phyloP scores from a whole-genome alignment of 1,284 basidiomycete species.

The Rhodotorula sp. region DNA sequence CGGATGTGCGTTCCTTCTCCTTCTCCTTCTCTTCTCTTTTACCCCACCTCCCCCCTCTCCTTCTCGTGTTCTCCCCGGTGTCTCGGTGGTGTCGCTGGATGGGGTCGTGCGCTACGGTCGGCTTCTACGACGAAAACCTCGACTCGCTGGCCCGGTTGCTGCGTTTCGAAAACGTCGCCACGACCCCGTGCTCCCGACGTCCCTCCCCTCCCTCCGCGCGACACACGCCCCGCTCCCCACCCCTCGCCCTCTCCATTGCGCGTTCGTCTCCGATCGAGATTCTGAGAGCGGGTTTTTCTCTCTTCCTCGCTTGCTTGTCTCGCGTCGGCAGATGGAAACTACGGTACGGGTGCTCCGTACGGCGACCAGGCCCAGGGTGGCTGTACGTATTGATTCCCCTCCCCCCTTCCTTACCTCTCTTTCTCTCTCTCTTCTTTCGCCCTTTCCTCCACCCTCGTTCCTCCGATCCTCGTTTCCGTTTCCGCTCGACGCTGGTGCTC shows the following conservation, averaged over 20 bases:
- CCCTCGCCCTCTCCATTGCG: neutral
- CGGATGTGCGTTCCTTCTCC: slow-evolving; percentile 15
- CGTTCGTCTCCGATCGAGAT: neutral
- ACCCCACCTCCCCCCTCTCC: neutral
- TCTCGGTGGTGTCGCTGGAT: neutral
- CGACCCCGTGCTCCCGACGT: too few species aligned
- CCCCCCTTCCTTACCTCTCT: too few species aligned
- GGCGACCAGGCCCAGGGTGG: slow-evolving; percentile 31
- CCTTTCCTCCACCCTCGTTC: neutral
- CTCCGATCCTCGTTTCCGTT: too few species aligned
- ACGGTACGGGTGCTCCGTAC: slow-evolving; percentile 36
- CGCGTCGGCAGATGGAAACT: slow-evolving; percentile 20
- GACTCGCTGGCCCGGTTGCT: too few species aligned
- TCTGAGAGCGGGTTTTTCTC: neutral
- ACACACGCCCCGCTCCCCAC: neutral
- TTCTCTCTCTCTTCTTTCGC: too few species aligned
- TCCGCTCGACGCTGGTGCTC: neutral
- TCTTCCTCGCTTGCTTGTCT: neutral
- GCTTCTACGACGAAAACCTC: too few species aligned
- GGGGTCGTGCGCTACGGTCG: neutral
- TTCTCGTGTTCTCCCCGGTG: too few species aligned
- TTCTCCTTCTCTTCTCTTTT: neutral
- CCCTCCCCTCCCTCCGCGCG: too few species aligned
- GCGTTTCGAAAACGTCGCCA: too few species aligned
- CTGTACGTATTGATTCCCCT: slow-evolving; percentile 16